These are phyloP conservation scores for Notholithocarpus densiflorus DNA, from an alignment of 306 rosid species.

Conservation along the genomic window DNA sequence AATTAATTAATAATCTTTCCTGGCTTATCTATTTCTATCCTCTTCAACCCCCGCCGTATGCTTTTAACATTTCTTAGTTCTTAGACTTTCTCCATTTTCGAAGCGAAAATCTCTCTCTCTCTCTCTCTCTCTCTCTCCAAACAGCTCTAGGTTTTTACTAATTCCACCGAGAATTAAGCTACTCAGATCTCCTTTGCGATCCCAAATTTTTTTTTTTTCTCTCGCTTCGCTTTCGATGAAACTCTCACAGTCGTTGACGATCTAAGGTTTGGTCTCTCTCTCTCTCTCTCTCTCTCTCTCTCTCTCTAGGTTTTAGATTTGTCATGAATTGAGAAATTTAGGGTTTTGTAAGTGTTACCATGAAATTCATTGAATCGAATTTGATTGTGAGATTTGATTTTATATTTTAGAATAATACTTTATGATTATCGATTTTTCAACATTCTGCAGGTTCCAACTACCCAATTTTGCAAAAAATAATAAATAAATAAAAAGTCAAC, in stretches of 20 bases:
- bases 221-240: background rate
- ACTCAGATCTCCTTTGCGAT: background rate
- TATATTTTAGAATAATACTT: background rate
- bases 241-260: background rate
- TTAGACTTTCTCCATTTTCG: background rate
- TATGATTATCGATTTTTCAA: background rate
- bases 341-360: background rate
- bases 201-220: background rate
- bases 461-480: background rate
- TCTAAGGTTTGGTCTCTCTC: conserved; percentile 25
- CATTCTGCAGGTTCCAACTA: background rate
- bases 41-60: too few relatives aligned
- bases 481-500: background rate
- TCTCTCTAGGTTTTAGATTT: background rate
- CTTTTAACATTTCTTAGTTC: background rate
- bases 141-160: conserved; percentile 21
- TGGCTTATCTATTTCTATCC: background rate
- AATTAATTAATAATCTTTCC: background rate
- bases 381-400: background rate
- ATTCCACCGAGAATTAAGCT: conserved; percentile 20
- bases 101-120: background rate
- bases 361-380: background rate
- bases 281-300: background rate
- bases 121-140: background rate
- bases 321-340: background rate